Percentiles rank a stretch among this genome's conserved stretches.
Evolutionary conservation across 768 basidiomycete genomes (phyloP).

Genomic region (Xerocomellus dryophilus): DNA sequence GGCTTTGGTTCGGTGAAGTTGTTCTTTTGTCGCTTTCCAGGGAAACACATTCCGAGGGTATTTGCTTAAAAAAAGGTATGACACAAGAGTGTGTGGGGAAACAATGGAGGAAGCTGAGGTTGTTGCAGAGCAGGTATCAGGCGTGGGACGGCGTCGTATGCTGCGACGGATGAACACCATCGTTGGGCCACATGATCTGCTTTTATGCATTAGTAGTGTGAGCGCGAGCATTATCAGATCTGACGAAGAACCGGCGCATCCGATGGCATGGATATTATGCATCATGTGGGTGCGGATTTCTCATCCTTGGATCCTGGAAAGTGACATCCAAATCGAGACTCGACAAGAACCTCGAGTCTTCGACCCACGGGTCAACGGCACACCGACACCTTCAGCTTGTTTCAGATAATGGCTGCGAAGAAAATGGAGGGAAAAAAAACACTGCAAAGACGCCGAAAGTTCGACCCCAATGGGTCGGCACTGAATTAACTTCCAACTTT

Average conservation of each 20-base stretch:
- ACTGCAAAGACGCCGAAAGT: not conserved
- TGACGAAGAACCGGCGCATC: not conserved
- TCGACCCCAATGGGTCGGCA: not conserved
- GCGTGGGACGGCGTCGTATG: slow-evolving; percentile 27
- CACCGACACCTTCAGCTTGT: not conserved
- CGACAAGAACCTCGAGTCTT: no score
- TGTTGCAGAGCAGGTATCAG: slow-evolving; percentile 4
- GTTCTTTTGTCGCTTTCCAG: slow-evolving; percentile 36
- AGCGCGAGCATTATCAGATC: not conserved
- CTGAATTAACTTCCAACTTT: no score
- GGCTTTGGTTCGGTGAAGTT: slow-evolving; percentile 32
- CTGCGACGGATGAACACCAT: slow-evolving; percentile 2
- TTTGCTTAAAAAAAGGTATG: not conserved
- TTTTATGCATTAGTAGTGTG: slow-evolving; percentile 9
- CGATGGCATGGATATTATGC: not conserved
- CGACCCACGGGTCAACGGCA: no score
- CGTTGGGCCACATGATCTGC: slow-evolving; percentile 14
- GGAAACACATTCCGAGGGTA: slow-evolving; percentile 36
- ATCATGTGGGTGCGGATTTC: not conserved
- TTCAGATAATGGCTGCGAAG: not conserved
- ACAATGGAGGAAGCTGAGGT: not conserved
- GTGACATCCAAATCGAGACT: slow-evolving; percentile 1
- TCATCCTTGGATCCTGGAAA: slow-evolving; percentile 8
- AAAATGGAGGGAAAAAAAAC: not conserved
- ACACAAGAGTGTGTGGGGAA: slow-evolving; percentile 8